phyloP scores from a whole-genome alignment of 106 monocot genomes.

The Chionographis japonica region DNA sequence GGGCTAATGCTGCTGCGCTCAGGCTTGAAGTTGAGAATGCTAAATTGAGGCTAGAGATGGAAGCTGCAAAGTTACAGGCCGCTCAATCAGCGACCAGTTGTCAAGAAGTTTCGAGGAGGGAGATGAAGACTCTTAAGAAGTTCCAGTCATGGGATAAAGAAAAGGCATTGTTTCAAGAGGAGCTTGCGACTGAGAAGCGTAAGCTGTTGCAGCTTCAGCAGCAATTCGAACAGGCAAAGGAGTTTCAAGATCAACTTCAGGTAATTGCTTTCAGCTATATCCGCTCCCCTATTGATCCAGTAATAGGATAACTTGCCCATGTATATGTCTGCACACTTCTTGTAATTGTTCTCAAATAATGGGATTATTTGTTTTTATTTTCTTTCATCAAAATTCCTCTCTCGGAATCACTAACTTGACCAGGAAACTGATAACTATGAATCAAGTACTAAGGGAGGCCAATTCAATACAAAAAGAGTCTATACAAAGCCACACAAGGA shows the following conservation, averaged over 20 bases:
- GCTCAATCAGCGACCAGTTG: conserved; percentile 61
- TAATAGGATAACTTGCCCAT: background rate
- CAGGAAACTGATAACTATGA: no score
- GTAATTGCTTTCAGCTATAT: conserved; percentile 23
- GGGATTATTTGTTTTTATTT: no score
- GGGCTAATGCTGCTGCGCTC: conserved; percentile 36
- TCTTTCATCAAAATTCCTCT: no score
- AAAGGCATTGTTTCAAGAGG: conserved; percentile 55
- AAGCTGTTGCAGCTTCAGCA: conserved; percentile 44
- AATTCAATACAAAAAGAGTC: no score
- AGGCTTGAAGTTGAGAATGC: conserved; percentile 62
- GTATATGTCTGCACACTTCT: no score
- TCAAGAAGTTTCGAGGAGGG: conserved; percentile 55
- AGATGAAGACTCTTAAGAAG: conserved; percentile 47
- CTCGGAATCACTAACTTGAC: no score
- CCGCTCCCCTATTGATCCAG: conserved; percentile 1
- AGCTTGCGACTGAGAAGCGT: conserved; percentile 45
- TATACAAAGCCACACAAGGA: no score
- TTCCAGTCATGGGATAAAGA: conserved; percentile 65
- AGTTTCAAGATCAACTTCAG: conserved; percentile 54
- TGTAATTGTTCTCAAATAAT: no score
- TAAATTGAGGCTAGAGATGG: conserved; percentile 65
- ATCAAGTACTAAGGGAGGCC: no score
- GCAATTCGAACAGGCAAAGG: conserved; percentile 51
- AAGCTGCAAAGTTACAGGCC: conserved; percentile 64